A percentile compares a stretch with the other conserved stretches of the same genome.
Conservation (phyloP, 768 basidiomycete genomes). For the Neoboletus magnificus region DNA sequence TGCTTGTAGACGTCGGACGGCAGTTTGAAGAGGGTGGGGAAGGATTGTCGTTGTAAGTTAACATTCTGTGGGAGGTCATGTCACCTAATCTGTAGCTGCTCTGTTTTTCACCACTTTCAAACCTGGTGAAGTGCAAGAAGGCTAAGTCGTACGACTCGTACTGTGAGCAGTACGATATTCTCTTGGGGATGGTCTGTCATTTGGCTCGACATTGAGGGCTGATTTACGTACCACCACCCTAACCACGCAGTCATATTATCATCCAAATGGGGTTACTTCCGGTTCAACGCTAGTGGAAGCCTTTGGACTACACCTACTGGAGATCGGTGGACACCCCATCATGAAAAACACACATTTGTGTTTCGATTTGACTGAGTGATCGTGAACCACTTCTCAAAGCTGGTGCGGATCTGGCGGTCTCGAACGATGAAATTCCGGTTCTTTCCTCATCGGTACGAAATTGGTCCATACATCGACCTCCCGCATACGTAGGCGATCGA, state of each 20-base stretch:
- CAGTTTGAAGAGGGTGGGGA: neutral
- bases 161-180: neutral
- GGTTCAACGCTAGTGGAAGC: neutral
- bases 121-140: neutral
- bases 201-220: neutral
- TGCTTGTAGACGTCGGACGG: neutral
- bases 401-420: neutral
- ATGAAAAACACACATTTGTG: neutral
- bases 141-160: too few relatives aligned
- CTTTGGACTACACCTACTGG: neutral
- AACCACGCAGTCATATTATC: neutral
- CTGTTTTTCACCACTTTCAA: neutral
- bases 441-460: neutral
- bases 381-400: neutral
- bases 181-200: neutral
- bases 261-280: neutral
- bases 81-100: neutral
- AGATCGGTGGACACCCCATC: neutral
- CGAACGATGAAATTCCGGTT: neutral
- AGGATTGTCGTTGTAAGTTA: neutral
- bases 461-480: neutral
- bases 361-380: neutral
- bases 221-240: slow-evolving; percentile 1
- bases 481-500: neutral
- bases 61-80: neutral